Evolutionary conservation across 1,139 yeast genomes (phyloP).

Genomic region (Suhomyces chickasaworum): DNA sequence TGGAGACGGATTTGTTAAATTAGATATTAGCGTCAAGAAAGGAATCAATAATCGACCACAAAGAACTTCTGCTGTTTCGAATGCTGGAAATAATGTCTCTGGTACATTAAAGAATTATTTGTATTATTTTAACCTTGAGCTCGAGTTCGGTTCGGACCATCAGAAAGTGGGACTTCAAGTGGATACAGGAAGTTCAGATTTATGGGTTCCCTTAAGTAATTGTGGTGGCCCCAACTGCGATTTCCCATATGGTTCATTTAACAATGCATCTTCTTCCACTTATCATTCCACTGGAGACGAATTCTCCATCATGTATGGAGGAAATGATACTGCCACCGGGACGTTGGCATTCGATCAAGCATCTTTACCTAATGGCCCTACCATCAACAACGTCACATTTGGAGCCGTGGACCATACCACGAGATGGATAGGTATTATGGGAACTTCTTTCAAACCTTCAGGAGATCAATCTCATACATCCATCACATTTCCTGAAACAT

Average conservation of each 20-base stretch:
- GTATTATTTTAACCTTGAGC: conserved; percentile 6
- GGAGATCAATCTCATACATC: conserved; percentile 1
- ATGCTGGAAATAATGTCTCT: not conserved
- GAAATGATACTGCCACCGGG: conserved; percentile 38
- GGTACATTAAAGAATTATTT: conserved; percentile 2
- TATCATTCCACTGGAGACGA: conserved; percentile 47
- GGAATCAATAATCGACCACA: not conserved
- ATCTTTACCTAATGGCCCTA: conserved; percentile 18
- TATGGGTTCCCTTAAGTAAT: conserved; percentile 19
- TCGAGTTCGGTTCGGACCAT: conserved; percentile 16
- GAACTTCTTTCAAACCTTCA: conserved; percentile 45
- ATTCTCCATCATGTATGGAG: conserved; percentile 35
- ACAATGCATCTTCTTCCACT: conserved; percentile 47
- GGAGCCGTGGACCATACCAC: conserved; percentile 60
- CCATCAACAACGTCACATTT: conserved; percentile 45
- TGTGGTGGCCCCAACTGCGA: conserved; percentile 4
- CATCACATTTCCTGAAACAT: conserved; percentile 28
- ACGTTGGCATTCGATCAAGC: conserved; percentile 59
- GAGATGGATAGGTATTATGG: conserved; percentile 59
- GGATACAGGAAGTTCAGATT: conserved; percentile 27
- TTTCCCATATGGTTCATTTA: conserved; percentile 49
- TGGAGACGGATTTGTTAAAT: not conserved
- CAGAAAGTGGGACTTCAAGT: conserved; percentile 17
- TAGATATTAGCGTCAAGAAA: not conserved
- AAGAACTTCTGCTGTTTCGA: not conserved